A percentile compares a stretch with the other conserved stretches of the same genome.
phyloP scores from a whole-genome alignment of 169 alveolate species.

The Plasmodium ovale region DNA sequence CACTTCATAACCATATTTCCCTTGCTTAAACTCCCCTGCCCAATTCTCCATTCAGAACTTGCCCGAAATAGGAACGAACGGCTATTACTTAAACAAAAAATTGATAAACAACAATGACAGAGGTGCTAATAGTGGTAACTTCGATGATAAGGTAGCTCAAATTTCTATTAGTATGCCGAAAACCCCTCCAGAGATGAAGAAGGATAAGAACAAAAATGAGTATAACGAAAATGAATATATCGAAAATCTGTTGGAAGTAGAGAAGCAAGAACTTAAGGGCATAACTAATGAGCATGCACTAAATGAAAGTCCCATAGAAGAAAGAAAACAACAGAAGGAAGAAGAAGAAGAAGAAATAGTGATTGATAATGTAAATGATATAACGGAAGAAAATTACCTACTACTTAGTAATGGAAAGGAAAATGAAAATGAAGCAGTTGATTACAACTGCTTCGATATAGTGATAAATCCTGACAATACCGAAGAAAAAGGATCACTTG shows the following conservation, averaged over 20 bases:
- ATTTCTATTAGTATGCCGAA: slow-evolving; percentile 70
- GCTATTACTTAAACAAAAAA: slow-evolving; percentile 49
- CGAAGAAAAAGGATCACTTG: background rate
- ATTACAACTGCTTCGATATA: slow-evolving; percentile 36
- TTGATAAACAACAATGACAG: slow-evolving; percentile 25
- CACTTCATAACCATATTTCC: background rate
- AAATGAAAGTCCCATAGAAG: background rate
- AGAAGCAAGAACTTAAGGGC: slow-evolving; percentile 1
- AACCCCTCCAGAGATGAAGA: slow-evolving; percentile 73
- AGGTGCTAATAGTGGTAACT: background rate
- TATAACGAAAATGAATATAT: slow-evolving; percentile 64
- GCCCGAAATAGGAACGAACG: slow-evolving; percentile 66
- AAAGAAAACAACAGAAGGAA: background rate
- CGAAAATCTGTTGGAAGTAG: slow-evolving; percentile 18
- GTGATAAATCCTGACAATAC: slow-evolving; percentile 26
- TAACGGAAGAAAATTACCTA: background rate
- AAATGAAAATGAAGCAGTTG: slow-evolving; percentile 5
- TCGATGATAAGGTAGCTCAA: slow-evolving; percentile 56
- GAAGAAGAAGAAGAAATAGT: slow-evolving; percentile 1
- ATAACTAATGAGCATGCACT: background rate
- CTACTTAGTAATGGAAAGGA: background rate
- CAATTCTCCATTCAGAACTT: background rate
- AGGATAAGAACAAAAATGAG: slow-evolving; percentile 29
- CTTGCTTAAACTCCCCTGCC: too few relatives aligned
- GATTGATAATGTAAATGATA: background rate